Evolutionary conservation across 2,329 filamentous ascomycete genomes (phyloP), one percentile per base, ranked within the genome.

Genomic region (Pleomassaria siparia): DNA sequence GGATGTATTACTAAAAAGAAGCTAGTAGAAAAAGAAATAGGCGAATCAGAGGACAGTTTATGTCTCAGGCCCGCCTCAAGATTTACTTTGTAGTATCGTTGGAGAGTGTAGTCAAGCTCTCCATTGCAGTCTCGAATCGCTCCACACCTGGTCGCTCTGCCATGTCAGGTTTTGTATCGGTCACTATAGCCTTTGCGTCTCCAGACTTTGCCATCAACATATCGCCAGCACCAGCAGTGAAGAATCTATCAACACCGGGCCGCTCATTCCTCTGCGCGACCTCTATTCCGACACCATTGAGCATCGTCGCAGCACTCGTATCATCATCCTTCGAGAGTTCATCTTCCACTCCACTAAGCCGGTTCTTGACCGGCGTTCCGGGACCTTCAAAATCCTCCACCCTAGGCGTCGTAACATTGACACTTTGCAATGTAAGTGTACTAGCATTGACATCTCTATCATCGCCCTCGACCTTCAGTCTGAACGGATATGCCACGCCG

Each of bases 401-500:
- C 10, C 60, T 49, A 4, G 65, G 60, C 9, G 59, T 61, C 15
- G 26, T 49, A 13, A 67, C 50, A 25, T 54, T 55, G 2, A 69
- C 51, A 50, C 73, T 76, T 22, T 70, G 67, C 16, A 90, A 69
- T 0, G 87, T 89, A 43, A 86, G 72, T 79, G 87, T 89, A 70
- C 86, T 89, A 1, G 85, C 85, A 15, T 83, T 87, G 3, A 82
- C 80, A 2, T 80, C 80, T 33, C 53, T 57, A 3, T 55, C 62
- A 2, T 53, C 53, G 3, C 64, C 63, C 20, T 65, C 58, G 16
- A 86, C 79, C 54, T 80, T 79, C 12, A 91, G 67, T 47, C 81
- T 87, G 62, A 91, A 91, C 0, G 88, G 88, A 56, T 89, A 80
- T 0, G 88, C 86, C 21, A 90, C 81, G 0, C 86, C 85, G 16